Evolutionary conservation across 257 asterid species (phyloP), one percentile per base, ranked within the genome.

Genomic region (Scutellaria minor): DNA sequence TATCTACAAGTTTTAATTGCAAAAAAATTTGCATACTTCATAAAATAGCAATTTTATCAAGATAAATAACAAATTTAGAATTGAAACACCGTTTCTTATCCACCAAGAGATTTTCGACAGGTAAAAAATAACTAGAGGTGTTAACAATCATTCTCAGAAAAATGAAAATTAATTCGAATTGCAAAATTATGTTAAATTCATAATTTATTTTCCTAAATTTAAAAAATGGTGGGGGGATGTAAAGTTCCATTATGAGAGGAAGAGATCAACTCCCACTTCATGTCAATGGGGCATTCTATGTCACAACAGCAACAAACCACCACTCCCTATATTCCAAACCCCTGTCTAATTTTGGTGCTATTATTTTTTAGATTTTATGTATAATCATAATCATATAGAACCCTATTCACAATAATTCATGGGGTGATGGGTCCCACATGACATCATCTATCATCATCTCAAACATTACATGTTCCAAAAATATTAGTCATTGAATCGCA

Each of bases 181-280:
- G 2, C 2, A 24, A 24, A 24, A 24, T 24, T 24, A 24, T 0
- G 27, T 24, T 24, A 24, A 24, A 24, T 24, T 24, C 2, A 2
- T 1, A 1, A 24, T 24, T 24, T 24, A 24, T 24, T 24, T 24
- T 24, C 2, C 27, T 24, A 24, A 24, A 24, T 24, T 24, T 24
- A 24, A 24, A 24, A 24, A 24, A 24, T 24, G 27, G 2, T 24
- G 27, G 27, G 27, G 27, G 56, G 59, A 79, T 40, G 66, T 57
- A 66, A 58, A 74, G 24, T 50, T 74, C 80, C 85, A 74, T 51
- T 73, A 66, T 54, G 4, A 72, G 54, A 55, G 77, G 74, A 76
- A 76, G 72, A 62, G 54, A 76, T 61, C 15, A 74, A 70, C 68
- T 64, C 78, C 78, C 82, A 73, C 82, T 64, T 76, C 74, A 71